These are phyloP conservation scores for Baorangia bicolor DNA, from an alignment of 768 basidiomycete genomes.

Conservation along the genomic window DNA sequence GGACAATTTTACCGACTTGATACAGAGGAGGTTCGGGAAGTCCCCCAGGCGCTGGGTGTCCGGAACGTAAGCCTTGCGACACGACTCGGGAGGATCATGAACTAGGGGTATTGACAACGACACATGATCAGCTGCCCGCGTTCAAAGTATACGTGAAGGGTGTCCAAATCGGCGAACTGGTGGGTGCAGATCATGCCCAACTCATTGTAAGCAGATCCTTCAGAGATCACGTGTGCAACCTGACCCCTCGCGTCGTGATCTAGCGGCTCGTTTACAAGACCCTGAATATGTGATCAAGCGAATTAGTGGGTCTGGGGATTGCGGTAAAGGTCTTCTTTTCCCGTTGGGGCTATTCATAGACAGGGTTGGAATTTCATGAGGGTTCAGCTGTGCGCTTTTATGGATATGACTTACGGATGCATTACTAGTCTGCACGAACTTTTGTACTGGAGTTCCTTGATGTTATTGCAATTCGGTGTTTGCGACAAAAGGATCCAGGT, in stretches of 20 bases:
- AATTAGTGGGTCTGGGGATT: slow-evolving; percentile 5
- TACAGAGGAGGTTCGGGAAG: slow-evolving; percentile 28
- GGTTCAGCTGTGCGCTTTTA: slow-evolving; percentile 1
- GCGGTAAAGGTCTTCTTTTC: slow-evolving; percentile 1
- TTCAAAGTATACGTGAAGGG: slow-evolving; percentile 34
- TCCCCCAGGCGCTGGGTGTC: slow-evolving; percentile 24
- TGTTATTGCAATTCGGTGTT: background rate
- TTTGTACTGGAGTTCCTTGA: slow-evolving; percentile 5
- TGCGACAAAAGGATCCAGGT: background rate
- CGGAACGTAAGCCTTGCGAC: slow-evolving; percentile 19
- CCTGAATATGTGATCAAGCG: slow-evolving; percentile 25
- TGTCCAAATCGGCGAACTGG: slow-evolving; percentile 29
- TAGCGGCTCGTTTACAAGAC: slow-evolving; percentile 31
- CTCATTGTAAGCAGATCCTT: slow-evolving; percentile 22
- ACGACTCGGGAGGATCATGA: slow-evolving; percentile 13
- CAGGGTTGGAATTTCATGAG: slow-evolving; percentile 10
- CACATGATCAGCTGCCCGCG: slow-evolving; percentile 24
- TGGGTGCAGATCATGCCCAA: slow-evolving; percentile 25
- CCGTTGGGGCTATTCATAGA: slow-evolving; percentile 22
- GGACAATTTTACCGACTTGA: slow-evolving; percentile 33
- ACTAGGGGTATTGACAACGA: slow-evolving; percentile 11
- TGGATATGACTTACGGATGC: slow-evolving; percentile 21
- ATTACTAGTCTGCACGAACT: background rate
- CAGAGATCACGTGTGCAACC: slow-evolving; percentile 9
- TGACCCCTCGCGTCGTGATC: slow-evolving; percentile 19